Base-by-base conservation (phyloP, 805 yeast species). In the Pichia rugopelliculosa region DNA sequence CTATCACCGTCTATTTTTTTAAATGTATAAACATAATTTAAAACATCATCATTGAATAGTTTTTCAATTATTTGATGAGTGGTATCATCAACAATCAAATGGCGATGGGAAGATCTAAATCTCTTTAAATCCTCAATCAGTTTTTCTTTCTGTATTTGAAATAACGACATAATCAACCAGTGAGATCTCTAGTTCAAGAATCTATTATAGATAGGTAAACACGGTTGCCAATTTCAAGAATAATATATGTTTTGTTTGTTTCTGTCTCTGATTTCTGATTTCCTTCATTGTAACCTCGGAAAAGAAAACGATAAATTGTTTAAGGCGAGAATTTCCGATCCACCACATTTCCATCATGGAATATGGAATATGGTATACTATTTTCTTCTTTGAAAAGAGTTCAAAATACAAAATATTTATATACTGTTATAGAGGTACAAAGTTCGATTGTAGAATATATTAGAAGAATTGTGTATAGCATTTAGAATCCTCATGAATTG, bases 381-480 rank as follows among this genome's bases (percentile, higher is more conserved):
- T n/a, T n/a, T n/a, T n/a, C n/a, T n/a, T n/a, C n/a, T n/a, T n/a
- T n/a, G n/a, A 30, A 30, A 5, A 3, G 9, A 4, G n/a, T 30
- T 10, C 11, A 26, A n/a, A 30, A 30, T 30, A 30, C 34, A 30
- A 30, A 30, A 30, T 6, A 3, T 17, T 21, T 11, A 15, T 22
- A 9, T 7, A 27, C 7, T n/a, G 26, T 44, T 37, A 37, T 22
- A 26, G 6, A 33, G 26, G 37, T 18, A 38, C 9, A 38, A 26
- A 20, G 22, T 26, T 20, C 34, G 17, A 15, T 21, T 7, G 6
- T 20, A 24, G 13, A 39, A 6, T 8, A 3, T 6, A 26, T 66
- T 67, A 89, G 56, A 82, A 84, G 64, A 84, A 91, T 60, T 89
- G 96, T 1, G 97, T 91, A 64, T 83, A 80, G 55, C 87, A 80